Percentiles rank a stretch among this genome's conserved stretches.
Evolutionary conservation across 495 filamentous ascomycete genomes (phyloP).

Genomic region (Aspergillus wentii): DNA sequence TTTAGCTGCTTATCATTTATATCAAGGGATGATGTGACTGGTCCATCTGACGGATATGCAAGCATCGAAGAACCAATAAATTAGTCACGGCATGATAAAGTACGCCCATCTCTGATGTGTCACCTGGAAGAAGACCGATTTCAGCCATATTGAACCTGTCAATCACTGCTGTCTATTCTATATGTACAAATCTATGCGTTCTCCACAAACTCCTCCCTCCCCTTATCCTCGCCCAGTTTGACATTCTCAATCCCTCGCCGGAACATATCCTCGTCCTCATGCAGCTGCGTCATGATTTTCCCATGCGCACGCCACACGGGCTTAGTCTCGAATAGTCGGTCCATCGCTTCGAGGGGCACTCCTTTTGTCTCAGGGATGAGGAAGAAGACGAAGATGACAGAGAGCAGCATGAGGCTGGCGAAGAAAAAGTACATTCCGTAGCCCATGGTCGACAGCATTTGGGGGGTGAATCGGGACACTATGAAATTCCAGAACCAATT

Average conservation of each 20-base stretch:
- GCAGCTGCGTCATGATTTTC: slow-evolving; percentile 21
- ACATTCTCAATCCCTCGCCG: slow-evolving; percentile 28
- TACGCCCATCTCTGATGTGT: too few species aligned
- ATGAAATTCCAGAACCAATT: slow-evolving; percentile 80
- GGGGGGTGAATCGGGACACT: slow-evolving; percentile 63
- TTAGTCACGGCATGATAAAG: too few species aligned
- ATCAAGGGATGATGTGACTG: too few species aligned
- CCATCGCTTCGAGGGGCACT: slow-evolving; percentile 44
- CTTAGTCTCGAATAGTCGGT: slow-evolving; percentile 51
- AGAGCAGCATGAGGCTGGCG: slow-evolving; percentile 60
- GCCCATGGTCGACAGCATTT: slow-evolving; percentile 65
- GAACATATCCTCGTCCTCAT: slow-evolving; percentile 32
- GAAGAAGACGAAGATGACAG: slow-evolving; percentile 62
- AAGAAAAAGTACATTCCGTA: slow-evolving; percentile 80
- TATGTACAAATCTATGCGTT: too few species aligned
- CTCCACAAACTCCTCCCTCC: slow-evolving; percentile 13
- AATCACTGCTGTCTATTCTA: too few species aligned
- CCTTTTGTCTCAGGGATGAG: slow-evolving; percentile 64
- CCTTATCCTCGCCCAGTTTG: not conserved
- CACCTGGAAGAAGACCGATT: too few species aligned
- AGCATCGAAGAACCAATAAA: too few species aligned
- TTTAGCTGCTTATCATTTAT: too few species aligned
- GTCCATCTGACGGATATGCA: too few species aligned
- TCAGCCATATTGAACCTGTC: too few species aligned
- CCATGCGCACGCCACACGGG: slow-evolving; percentile 51